Evolutionary conservation across 1,284 basidiomycete genomes (phyloP), one percentile per base, ranked within the genome.

Genomic region (Cystobasidium sp.): DNA sequence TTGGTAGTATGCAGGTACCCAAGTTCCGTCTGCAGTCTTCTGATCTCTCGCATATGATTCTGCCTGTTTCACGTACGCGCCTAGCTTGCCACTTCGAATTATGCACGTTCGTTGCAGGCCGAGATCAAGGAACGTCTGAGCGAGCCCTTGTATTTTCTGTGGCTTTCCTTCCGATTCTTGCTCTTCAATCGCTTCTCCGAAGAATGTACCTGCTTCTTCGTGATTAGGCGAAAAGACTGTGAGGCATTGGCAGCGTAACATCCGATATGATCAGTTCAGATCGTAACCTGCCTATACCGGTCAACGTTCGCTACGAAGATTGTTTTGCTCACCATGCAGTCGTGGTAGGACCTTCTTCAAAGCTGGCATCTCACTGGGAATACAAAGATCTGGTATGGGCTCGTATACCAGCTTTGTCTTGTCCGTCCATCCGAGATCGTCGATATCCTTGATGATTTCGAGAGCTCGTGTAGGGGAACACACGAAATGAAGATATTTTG

Each of bases 1-100:
- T 5, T 86, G 83, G 89, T 91, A 94, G 80, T 87, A 95, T 1
- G 94, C 91, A 4, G 88, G 87, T 8, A 93, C 82, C 94, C 94
- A 95, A 4, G 18, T 55, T 9, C 69, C 69, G 14, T 64, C 22
- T 16, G 22, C 20, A 9, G 47, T 46, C 85, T 5, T 81, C 12
- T 47, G n/a, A 14, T 63, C 20, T 81, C 41, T 76, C 81, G 62
- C 81, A 77, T 43, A 84, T 82, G 14, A 84, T 83, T 53, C 67
- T 41, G 64, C 47, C n/a, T 66, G 64, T 47, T 37, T 58, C 7
- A 91, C 85, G 81, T 88, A 95, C 6, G 90, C 89, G 0, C 94
- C 94, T 76, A 91, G 81, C n/a, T 81, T 85, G 7, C 90, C 94
- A 75, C 90, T 88, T 55, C 93, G 87, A 71, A 95, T 89, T 51